phyloP scores from a whole-genome alignment of 2,329 filamentous ascomycete genomes.

The Diaporthe destruens region DNA sequence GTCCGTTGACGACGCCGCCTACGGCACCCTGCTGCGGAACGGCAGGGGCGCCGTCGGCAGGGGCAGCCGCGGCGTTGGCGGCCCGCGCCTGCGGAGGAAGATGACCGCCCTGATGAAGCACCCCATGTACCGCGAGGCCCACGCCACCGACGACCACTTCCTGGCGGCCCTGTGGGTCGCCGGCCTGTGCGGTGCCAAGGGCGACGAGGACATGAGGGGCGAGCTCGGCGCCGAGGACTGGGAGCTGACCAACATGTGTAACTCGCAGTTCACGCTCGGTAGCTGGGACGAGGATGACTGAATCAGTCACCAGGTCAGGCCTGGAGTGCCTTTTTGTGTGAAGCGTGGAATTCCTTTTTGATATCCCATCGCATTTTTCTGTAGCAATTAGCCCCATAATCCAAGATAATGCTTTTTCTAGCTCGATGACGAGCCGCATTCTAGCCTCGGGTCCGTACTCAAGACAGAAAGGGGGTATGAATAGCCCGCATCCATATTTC shows the following conservation, averaged over 20 bases:
- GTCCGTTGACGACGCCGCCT: conserved; percentile 40
- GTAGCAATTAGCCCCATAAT: conserved; percentile 6
- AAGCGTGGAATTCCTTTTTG: neutral
- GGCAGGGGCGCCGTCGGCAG: conserved; percentile 41
- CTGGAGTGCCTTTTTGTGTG: neutral
- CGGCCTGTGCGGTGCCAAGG: conserved; percentile 63
- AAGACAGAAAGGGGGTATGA: conserved; percentile 14
- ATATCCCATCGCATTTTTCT: conserved; percentile 12
- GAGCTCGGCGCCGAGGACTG: conserved; percentile 71
- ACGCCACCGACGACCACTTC: conserved; percentile 78
- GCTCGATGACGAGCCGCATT: neutral
- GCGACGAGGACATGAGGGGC: conserved; percentile 58
- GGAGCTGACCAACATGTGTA: conserved; percentile 76
- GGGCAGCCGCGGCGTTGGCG: conserved; percentile 50
- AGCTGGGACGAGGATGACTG: conserved; percentile 46
- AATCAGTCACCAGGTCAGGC: neutral
- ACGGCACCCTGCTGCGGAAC: conserved; percentile 41
- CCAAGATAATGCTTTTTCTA: neutral
- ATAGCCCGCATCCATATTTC: neutral
- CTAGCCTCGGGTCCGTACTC: neutral
- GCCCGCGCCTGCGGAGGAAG: conserved; percentile 65
- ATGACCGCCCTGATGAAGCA: conserved; percentile 77
- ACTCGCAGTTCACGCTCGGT: conserved; percentile 70
- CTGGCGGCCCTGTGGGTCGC: conserved; percentile 75
- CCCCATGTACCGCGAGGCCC: conserved; percentile 73